Base-by-base conservation (phyloP, 805 yeast species). In the Wickerhamomyces subpelliculosus region DNA sequence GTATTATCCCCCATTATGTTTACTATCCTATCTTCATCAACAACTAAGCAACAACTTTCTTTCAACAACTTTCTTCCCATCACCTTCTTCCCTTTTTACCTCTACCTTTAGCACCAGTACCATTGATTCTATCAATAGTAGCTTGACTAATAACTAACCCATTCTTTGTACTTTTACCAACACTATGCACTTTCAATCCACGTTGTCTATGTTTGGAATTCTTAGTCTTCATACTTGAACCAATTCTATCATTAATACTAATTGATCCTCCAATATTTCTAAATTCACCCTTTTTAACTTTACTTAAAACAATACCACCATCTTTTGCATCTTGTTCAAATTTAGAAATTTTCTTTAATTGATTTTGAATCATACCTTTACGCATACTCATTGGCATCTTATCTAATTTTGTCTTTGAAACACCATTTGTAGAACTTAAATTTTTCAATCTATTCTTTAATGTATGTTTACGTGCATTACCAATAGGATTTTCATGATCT, bases 351-450 rank as follows among this genome's bases (percentile, higher is more conserved):
- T 77, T 73, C 17, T 62, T 57, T 26, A 71, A 60, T 33, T 80
- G 73, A 32, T 78, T 70, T 26, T 67, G 62, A 20, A 85, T 65
- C 80, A 89, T 83, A 3, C 96, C 96, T 54, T 84, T 84, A 39
- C 97, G 72, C 68, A 87, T 77, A 16, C 73, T 58, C 88, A 93
- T 89, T 17, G 97, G 96, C 76, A 87, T 85, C 36, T 79, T 84
- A 47, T 84, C 93, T 26, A 81, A 58, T 38, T 64, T 73, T 34
- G 37, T 29, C 43, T 49, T 49, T 54, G 62, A 61, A 22, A 55
- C 58, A 13, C 71, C 81, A 42, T 72, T 70, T 0, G 65, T 54
- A 7, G 65, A 49, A 0, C 85, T 69, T 2, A 77, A 44, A 10
- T 64, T 58, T 12, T 73, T 60, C 40, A 84, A 61, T 40, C 90